Base-by-base conservation (phyloP, 1,284 basidiomycete species). In the Papiliotrema flavescens region DNA sequence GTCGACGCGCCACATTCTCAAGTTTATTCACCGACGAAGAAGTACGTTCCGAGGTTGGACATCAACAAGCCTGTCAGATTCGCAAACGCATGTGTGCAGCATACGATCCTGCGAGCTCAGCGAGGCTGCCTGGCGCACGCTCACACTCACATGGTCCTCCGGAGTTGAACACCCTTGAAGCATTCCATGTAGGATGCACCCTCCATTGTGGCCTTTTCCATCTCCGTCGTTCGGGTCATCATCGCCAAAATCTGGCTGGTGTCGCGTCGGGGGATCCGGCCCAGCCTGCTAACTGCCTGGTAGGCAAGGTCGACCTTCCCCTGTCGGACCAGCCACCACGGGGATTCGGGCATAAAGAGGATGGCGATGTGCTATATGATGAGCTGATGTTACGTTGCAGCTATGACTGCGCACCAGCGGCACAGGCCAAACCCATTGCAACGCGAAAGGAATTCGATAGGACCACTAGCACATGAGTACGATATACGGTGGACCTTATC, bases 361-460 rank as follows among this genome's bases (percentile, higher is more conserved):
- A n/a, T n/a, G n/a, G n/a, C n/a, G n/a, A n/a, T n/a, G n/a, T n/a
- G n/a, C n/a, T n/a, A n/a, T n/a, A n/a, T n/a, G 35, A 36, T 36
- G 35, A 36, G 17, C 35, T 17, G 17, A 17, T 36, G 17, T 17
- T 11, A 17, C 35, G 35, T 9, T 36, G 17, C 35, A 9, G 17
- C 11, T 11, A 36, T 36, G 35, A 36, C 11, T 36, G 34, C 28
- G 28, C 47, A 48, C 24, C 20, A 34, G 34, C 9, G 8, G 6
- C 20, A n/a, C n/a, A 48, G 24, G 35, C 19, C 13, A 22, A 46
- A 53, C 48, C 39, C 45, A 39, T 26, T 47, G 37, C 35, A 46
- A 52, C 19, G 66, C 74, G 55, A 73, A 78, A 6, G 76, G 73
- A 22, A 78, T 58, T 40, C 63, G 59, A 59, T 55, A 59, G 2